A percentile compares a stretch with the other conserved stretches of the same genome.
These are phyloP conservation scores for Halophytophthora batemanensis DNA, from an alignment of 352 stramenopile genomes.

Conservation along the genomic window DNA sequence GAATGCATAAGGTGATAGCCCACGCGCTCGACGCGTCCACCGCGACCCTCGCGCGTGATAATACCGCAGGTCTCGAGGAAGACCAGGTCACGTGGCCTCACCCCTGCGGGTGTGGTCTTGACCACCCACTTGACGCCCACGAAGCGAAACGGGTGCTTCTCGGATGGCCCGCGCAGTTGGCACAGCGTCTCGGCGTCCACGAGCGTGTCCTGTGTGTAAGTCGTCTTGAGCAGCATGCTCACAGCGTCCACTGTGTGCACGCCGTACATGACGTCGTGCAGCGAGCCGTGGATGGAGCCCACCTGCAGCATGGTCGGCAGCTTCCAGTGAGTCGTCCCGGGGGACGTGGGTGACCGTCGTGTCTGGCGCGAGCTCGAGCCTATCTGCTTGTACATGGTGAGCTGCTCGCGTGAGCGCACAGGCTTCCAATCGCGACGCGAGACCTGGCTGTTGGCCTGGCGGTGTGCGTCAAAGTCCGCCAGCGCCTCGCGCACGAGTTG, in stretches of 20 bases:
- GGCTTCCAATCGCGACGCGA: slow-evolving; percentile 26
- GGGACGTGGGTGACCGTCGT: too few species aligned
- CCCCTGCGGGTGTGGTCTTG: slow-evolving; percentile 28
- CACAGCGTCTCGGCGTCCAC: slow-evolving; percentile 49
- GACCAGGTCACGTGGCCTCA: slow-evolving; percentile 38
- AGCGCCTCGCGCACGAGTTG: slow-evolving; percentile 30
- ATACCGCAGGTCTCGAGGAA: slow-evolving; percentile 42
- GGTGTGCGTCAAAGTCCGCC: slow-evolving; percentile 27
- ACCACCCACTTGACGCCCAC: slow-evolving; percentile 52
- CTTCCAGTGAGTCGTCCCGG: slow-evolving; percentile 14
- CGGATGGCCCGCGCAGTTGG: slow-evolving; percentile 37
- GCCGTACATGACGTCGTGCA: slow-evolving; percentile 69
- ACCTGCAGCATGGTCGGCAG: slow-evolving; percentile 36
- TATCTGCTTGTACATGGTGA: slow-evolving; percentile 26
- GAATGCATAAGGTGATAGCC: slow-evolving; percentile 55
- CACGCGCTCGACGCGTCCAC: slow-evolving; percentile 22
- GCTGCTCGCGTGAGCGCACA: slow-evolving; percentile 27
- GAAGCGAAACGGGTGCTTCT: slow-evolving; percentile 37
- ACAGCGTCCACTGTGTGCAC: slow-evolving; percentile 36
- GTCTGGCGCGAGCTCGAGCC: slow-evolving; percentile 1
- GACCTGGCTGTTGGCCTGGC: slow-evolving; percentile 12
- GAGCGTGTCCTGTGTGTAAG: slow-evolving; percentile 47
- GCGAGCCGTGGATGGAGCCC: slow-evolving; percentile 28
- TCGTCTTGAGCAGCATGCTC: slow-evolving; percentile 43
- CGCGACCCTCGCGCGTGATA: slow-evolving; percentile 18